Percentiles rank a stretch among this genome's conserved stretches.
Evolutionary conservation across 2,329 filamentous ascomycete species (phyloP).

Genomic region (Calonectria leucothoes): DNA sequence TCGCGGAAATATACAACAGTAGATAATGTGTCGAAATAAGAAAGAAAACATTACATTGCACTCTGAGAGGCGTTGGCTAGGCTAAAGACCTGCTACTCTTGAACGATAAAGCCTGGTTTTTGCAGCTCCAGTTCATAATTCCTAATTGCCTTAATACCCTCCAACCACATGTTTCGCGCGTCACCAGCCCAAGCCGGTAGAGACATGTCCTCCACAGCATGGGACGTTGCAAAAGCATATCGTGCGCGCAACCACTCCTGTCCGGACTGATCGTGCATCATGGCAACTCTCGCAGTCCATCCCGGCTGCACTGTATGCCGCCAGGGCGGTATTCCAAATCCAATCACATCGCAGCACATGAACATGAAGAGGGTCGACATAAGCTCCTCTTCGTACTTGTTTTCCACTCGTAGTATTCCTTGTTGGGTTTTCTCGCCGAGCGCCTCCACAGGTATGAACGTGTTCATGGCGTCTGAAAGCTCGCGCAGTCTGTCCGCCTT

Average conservation of each 20-base stretch:
- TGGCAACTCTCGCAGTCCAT: neutral
- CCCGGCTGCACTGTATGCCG: neutral
- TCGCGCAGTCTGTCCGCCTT: neutral
- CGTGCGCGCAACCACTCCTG: neutral
- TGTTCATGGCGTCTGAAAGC: neutral
- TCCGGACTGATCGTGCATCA: neutral
- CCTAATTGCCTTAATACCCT: neutral
- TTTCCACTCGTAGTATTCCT: neutral
- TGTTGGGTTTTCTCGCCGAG: neutral
- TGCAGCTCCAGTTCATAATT: neutral
- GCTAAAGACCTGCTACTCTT: neutral
- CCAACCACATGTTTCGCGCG: neutral
- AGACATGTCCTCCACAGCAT: neutral
- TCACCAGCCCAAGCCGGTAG: neutral
- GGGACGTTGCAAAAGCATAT: neutral
- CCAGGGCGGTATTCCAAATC: neutral
- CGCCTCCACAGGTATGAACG: neutral
- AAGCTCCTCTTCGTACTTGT: neutral
- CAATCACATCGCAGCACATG: neutral
- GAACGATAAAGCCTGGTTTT: neutral
- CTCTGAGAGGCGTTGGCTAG: neutral
- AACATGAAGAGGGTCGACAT: neutral
- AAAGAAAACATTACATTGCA: too few relatives aligned
- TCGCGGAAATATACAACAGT: too few relatives aligned
- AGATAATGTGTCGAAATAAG: too few relatives aligned